Conservation (phyloP, 305 asterid genomes). For the Petunia hybrid region DNA sequence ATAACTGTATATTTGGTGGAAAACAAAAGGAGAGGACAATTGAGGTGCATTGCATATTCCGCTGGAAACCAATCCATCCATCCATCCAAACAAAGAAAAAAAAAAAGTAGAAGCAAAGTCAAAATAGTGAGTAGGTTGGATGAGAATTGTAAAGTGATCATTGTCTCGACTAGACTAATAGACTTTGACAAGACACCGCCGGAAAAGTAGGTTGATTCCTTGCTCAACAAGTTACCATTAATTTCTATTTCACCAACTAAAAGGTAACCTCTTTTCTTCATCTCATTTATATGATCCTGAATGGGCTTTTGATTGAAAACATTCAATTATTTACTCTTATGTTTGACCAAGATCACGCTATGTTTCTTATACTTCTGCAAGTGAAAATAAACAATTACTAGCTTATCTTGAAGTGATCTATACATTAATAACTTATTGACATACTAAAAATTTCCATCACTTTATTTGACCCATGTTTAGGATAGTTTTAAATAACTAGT, state of each 20-base stretch:
- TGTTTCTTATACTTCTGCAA: conserved; percentile 1
- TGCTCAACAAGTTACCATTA: background rate
- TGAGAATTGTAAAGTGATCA: background rate
- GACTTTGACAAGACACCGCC: conserved; percentile 38
- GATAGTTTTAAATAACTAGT: conserved; percentile 1
- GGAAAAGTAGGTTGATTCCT: conserved; percentile 29
- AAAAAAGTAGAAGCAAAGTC: background rate
- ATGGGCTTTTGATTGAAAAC: background rate
- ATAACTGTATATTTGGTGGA: too few species aligned
- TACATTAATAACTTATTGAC: background rate
- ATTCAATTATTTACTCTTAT: background rate
- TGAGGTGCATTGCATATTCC: too few species aligned
- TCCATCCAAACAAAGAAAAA: background rate
- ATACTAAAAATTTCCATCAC: background rate
- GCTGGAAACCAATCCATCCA: too few species aligned
- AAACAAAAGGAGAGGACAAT: too few species aligned
- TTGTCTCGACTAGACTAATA: conserved; percentile 35
- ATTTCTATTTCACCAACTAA: conserved; percentile 25
- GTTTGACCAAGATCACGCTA: background rate
- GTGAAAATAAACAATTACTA: background rate
- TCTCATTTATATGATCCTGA: background rate
- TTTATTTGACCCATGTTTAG: conserved; percentile 7
- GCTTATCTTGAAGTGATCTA: background rate
- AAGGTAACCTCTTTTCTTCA: conserved; percentile 27
- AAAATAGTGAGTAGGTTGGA: background rate